Conservation (phyloP, 805 yeast species). For the Schwanniomyces sp. region DNA sequence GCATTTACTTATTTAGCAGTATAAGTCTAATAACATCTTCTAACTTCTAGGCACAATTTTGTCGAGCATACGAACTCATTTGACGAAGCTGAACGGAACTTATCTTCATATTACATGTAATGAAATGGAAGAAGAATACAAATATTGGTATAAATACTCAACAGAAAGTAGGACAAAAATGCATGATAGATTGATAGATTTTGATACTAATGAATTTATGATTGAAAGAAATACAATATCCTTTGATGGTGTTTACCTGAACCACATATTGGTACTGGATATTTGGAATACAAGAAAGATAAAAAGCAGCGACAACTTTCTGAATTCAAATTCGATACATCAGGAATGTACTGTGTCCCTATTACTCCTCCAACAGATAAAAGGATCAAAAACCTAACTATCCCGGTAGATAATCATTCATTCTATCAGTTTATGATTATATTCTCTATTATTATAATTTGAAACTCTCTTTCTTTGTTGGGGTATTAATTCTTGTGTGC, state of each 20-base stretch:
- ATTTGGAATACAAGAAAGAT: neutral
- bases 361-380: conserved; percentile 20
- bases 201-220: conserved; percentile 12
- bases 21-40: too few relatives aligned
- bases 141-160: conserved; percentile 6
- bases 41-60: too few relatives aligned
- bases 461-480: neutral
- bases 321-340: conserved; percentile 10
- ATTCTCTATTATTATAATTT: neutral
- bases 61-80: too few relatives aligned
- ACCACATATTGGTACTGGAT: neutral
- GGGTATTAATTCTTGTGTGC: neutral
- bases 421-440: conserved; percentile 12
- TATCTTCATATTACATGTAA: too few relatives aligned
- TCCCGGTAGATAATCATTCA: conserved; percentile 20
- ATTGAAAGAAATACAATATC: conserved; percentile 2
- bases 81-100: too few relatives aligned
- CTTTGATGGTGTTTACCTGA: neutral
- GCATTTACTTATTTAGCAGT: too few relatives aligned
- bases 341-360: conserved; percentile 33
- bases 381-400: conserved; percentile 6
- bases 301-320: neutral
- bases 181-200: conserved; percentile 10
- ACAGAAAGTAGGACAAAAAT: conserved; percentile 3
- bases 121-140: too few relatives aligned